A percentile compares a stretch with the other conserved stretches of the same genome.
Conservation (phyloP, 768 basidiomycete genomes). For the Neoboletus subvelutipes region DNA sequence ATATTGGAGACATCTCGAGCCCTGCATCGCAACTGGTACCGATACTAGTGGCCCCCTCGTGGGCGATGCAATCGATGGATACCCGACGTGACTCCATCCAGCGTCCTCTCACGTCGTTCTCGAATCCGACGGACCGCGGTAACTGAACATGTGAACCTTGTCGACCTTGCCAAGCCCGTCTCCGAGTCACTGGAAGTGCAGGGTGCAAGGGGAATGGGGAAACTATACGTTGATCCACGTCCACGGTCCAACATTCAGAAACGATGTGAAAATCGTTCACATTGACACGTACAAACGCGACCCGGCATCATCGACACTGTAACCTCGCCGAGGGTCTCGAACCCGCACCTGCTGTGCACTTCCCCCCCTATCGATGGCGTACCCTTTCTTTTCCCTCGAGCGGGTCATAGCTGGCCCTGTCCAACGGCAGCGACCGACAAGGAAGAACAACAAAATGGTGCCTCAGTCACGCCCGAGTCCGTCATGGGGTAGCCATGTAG, state of each 20-base stretch:
- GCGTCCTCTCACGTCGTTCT: conserved; percentile 4
- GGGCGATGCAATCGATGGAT: no score
- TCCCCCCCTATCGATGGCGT: background rate
- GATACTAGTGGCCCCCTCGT: no score
- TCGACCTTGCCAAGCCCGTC: background rate
- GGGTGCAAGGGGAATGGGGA: background rate
- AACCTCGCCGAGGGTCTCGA: background rate
- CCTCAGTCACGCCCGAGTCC: background rate
- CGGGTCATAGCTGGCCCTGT: background rate
- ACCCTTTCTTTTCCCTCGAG: background rate
- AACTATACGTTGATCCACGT: background rate
- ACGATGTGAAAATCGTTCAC: background rate
- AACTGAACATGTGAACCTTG: background rate
- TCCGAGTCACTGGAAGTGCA: no score
- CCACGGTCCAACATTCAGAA: background rate
- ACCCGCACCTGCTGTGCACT: background rate
- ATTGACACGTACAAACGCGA: background rate
- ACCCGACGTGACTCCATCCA: background rate
- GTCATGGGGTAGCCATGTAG: no score
- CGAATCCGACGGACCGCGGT: background rate
- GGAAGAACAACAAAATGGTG: background rate
- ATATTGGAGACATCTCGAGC: background rate
- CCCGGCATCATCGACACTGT: no score
- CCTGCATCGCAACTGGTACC: background rate
- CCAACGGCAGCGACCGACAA: background rate